Conservation (phyloP, 2,329 filamentous ascomycete genomes). For the Emericellopsis atlantica region DNA sequence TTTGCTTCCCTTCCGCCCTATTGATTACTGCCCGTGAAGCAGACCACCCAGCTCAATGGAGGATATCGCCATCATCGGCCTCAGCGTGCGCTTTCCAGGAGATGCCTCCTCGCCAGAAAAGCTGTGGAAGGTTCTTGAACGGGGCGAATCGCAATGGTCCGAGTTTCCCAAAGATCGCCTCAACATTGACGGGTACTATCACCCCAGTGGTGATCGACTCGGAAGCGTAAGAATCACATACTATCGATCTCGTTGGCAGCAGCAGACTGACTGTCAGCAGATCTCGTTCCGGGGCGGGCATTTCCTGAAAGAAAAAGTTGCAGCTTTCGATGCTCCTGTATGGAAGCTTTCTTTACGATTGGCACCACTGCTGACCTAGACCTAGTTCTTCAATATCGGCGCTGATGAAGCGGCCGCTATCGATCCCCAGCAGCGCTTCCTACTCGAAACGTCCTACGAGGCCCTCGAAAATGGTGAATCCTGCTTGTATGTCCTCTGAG, state of each 20-base stretch:
- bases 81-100: conserved; percentile 38
- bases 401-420: conserved; percentile 37
- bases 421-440: conserved; percentile 38
- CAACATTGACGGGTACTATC: conserved; percentile 39
- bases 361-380: not conserved
- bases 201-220: conserved; percentile 34
- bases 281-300: conserved; percentile 35
- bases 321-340: conserved; percentile 35
- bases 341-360: conserved; percentile 9
- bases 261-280: conserved; percentile 10
- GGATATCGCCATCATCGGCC: conserved; percentile 39
- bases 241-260: conserved; percentile 3
- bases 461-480: conserved; percentile 35
- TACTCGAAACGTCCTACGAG: conserved; percentile 37
- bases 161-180: conserved; percentile 34
- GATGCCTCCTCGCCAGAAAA: conserved; percentile 27
- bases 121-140: conserved; percentile 35
- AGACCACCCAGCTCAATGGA: conserved; percentile 11
- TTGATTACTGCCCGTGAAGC: no score
- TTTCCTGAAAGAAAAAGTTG: conserved; percentile 33
- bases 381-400: conserved; percentile 36
- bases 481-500: no score
- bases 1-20: not conserved
- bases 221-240: conserved; percentile 26
- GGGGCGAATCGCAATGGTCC: conserved; percentile 31